Percentiles rank a stretch among this genome's conserved stretches.
Evolutionary conservation across 208 protist species (phyloP).

Genomic region (Tritrichomonas foetus): DNA sequence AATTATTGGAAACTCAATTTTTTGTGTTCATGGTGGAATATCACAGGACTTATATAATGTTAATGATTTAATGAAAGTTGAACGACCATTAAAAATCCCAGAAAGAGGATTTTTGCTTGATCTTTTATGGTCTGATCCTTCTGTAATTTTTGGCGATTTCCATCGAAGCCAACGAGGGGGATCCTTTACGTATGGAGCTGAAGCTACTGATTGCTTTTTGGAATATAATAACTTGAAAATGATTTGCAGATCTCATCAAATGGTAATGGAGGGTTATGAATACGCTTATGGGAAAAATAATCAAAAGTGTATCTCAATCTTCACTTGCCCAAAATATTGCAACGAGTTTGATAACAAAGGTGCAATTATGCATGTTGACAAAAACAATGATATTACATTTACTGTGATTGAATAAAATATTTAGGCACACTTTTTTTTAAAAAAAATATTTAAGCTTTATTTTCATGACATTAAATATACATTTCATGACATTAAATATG

Average conservation of each 20-base stretch:
- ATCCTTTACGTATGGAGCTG: background rate
- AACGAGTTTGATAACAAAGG: conserved; percentile 98
- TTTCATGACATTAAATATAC: too few species aligned
- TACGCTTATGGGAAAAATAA: conserved; percentile 60
- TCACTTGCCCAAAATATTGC: conserved; percentile 99
- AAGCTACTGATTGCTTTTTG: background rate
- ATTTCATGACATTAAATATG: too few species aligned
- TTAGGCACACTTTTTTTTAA: too few species aligned
- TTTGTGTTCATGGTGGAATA: conserved; percentile 33
- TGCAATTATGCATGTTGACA: conserved; percentile 75
- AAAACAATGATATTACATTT: conserved; percentile 63
- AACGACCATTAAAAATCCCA: background rate
- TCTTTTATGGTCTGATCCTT: conserved; percentile 15
- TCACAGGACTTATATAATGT: background rate
- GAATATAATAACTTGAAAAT: conserved; percentile 2
- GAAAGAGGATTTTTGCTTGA: background rate
- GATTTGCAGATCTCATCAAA: conserved; percentile 70
- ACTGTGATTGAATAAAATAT: conserved; percentile 45
- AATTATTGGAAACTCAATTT: background rate
- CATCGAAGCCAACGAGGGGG: background rate
- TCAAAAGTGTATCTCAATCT: conserved; percentile 95
- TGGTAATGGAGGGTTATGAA: conserved; percentile 87
- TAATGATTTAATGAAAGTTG: background rate
- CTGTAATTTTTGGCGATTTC: background rate
- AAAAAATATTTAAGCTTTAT: too few species aligned